Conservation (phyloP, 306 rosid species). For the Vachellia collinsii region DNA sequence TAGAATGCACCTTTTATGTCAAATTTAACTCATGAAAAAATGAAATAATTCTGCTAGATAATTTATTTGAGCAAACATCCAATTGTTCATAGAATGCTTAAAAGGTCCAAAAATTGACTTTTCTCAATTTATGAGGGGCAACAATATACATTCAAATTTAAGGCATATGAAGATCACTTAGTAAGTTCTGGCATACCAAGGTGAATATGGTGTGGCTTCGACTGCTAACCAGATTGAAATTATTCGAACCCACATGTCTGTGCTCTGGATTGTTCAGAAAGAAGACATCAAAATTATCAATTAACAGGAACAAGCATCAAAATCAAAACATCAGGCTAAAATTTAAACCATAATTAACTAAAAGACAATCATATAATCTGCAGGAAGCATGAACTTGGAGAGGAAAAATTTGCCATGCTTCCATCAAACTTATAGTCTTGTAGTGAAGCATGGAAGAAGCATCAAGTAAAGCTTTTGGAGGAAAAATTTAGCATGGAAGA, state of each 20-base stretch:
- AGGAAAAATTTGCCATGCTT: slow-evolving; percentile 15
- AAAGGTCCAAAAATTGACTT: not conserved
- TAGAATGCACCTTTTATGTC: not conserved
- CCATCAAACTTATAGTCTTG: not conserved
- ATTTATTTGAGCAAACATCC: slow-evolving; percentile 25
- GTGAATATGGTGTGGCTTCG: slow-evolving; percentile 94
- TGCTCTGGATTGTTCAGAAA: slow-evolving; percentile 64
- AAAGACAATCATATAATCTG: slow-evolving; percentile 15
- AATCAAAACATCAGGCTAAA: slow-evolving; percentile 14
- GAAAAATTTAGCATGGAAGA: slow-evolving; percentile 15
- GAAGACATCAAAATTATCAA: slow-evolving; percentile 35
- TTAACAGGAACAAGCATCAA: slow-evolving; percentile 29
- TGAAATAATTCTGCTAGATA: not conserved
- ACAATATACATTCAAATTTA: slow-evolving; percentile 20
- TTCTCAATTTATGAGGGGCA: not conserved
- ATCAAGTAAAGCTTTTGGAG: slow-evolving; percentile 17
- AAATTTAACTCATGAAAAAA: not conserved
- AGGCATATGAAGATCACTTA: slow-evolving; percentile 22
- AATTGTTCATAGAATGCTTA: slow-evolving; percentile 20
- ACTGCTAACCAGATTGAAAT: slow-evolving; percentile 86
- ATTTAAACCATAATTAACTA: slow-evolving; percentile 9
- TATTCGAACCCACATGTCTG: slow-evolving; percentile 91
- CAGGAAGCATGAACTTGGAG: slow-evolving; percentile 20
- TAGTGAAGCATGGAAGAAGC: slow-evolving; percentile 9
- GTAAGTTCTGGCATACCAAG: slow-evolving; percentile 56